Evolutionary conservation across 148 eudicot species (phyloP), one percentile per base, ranked within the genome.

Genomic region (Chenopodium formosanum): DNA sequence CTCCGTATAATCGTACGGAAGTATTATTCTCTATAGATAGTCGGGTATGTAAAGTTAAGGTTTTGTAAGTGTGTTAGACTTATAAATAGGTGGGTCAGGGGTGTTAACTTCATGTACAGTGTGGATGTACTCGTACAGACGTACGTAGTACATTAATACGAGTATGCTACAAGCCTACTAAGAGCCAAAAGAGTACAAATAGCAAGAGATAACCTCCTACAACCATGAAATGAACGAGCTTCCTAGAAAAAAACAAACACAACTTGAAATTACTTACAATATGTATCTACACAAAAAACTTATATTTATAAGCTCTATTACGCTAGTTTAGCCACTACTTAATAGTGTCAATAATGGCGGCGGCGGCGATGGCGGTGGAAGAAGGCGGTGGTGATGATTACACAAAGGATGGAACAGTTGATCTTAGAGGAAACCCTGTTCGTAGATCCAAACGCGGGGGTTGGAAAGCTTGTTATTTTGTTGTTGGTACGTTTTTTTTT

Each of bases 351-450:
- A 56, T 56, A 19, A 19, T 14, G 22, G 62, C 62, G 63, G 20
- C 62, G 62, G 22, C 66, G 0, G 37, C 31, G 32, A 68, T 68
- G 72, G 72, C 34, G 1, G 47, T 34, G 73, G 90, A 84, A 72
- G 87, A 82, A 80, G 74, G 7, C 32, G 89, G 83, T 52, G 63
- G 62, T 32, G 65, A 79, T 68, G 91, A 87, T 17, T 90, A 89
- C 85, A 92, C 95, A 23, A 77, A 84, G 52, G 95, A 92, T 74
- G 93, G 91, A 16, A 92, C 93, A 0, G 93, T 92, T 11, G 93
- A 92, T 86, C 95, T 92, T 75, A 89, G 84, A 76, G 93, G 95
- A 58, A 84, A 87, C 64, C 91, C 91, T 9, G 84, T 92, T 34
- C 89, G 82, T 64, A 78, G 92, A 27, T 90, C 92, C 44, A 70